Percentiles rank a stretch among this genome's conserved stretches.
These are phyloP conservation scores for Cytospora paraplurivora DNA, from an alignment of 2,329 filamentous ascomycete species.

Conservation along the genomic window DNA sequence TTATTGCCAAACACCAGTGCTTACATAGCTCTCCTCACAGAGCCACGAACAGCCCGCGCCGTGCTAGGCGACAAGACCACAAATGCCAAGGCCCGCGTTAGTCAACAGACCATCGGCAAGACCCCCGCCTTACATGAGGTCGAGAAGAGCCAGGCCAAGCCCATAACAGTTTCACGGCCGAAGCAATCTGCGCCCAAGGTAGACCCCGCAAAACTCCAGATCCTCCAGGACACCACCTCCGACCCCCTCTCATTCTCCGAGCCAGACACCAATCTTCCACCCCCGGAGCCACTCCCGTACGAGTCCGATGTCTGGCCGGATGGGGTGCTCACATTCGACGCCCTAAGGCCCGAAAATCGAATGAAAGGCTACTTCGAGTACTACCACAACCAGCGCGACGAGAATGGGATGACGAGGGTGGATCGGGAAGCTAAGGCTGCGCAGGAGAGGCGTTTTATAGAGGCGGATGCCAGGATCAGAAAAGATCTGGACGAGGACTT, in stretches of 20 bases:
- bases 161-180: constrained; percentile 59
- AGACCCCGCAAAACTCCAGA: constrained; percentile 63
- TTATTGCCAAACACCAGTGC: constrained; percentile 4
- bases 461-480: constrained; percentile 68
- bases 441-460: constrained; percentile 52
- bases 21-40: constrained; percentile 40
- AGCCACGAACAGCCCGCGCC: constrained; percentile 67
- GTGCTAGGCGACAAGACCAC: constrained; percentile 94
- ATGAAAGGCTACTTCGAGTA: constrained; percentile 63
- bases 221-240: constrained; percentile 54
- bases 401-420: constrained; percentile 64
- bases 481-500: constrained; percentile 63
- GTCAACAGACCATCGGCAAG: constrained; percentile 68
- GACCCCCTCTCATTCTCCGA: constrained; percentile 51
- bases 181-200: constrained; percentile 57
- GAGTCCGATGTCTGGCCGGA: constrained; percentile 69
- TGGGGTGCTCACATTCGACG: constrained; percentile 57
- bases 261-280: constrained; percentile 34
- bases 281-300: constrained; percentile 57
- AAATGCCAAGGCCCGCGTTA: constrained; percentile 78
- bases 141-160: constrained; percentile 64
- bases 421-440: constrained; percentile 63
- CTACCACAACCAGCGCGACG: constrained; percentile 65
- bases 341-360: constrained; percentile 59
- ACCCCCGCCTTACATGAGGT: constrained; percentile 50